A percentile compares a stretch with the other conserved stretches of the same genome.
phyloP scores from a whole-genome alignment of 768 basidiomycete species.

The Rhizopogon salebrosus region DNA sequence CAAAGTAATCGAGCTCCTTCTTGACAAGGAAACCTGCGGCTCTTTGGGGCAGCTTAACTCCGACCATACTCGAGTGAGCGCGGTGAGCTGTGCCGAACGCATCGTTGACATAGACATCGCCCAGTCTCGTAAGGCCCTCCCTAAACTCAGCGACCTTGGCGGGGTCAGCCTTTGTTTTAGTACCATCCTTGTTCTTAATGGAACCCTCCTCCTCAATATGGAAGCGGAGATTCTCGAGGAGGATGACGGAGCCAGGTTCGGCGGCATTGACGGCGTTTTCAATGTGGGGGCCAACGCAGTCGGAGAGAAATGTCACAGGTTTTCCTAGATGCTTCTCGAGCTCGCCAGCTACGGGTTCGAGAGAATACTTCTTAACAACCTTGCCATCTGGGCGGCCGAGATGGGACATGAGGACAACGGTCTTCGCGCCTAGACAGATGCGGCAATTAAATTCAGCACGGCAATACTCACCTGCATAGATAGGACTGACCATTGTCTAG shows the following conservation, averaged over 20 bases:
- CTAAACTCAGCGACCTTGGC: constrained; percentile 79
- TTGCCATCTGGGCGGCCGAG: constrained; percentile 96
- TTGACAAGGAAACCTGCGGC: constrained; percentile 97
- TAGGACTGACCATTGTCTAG: constrained; percentile 64
- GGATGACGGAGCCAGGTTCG: constrained; percentile 63
- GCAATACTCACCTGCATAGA: neutral
- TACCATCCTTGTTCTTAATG: constrained; percentile 87
- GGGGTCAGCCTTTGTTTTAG: constrained; percentile 91
- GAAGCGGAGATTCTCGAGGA: constrained; percentile 97
- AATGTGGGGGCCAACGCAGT: constrained; percentile 83
- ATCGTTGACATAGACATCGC: constrained; percentile 97
- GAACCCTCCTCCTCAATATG: constrained; percentile 98
- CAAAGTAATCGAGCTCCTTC: constrained; percentile 98
- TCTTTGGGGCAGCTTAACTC: constrained; percentile 85
- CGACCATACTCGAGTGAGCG: constrained; percentile 98
- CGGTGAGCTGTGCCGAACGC: constrained; percentile 99
- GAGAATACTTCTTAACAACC: constrained; percentile 81
- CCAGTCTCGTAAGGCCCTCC: constrained; percentile 82
- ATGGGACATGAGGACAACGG: constrained; percentile 95
- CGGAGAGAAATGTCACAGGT: constrained; percentile 74
- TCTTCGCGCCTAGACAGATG: constrained; percentile 55
- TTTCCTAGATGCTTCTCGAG: constrained; percentile 68
- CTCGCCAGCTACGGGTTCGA: constrained; percentile 81
- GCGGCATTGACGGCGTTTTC: constrained; percentile 68
- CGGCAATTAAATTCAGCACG: neutral